Evolutionary conservation across 1,284 basidiomycete species (phyloP).

Genomic region (Apiotrichum porosum): DNA sequence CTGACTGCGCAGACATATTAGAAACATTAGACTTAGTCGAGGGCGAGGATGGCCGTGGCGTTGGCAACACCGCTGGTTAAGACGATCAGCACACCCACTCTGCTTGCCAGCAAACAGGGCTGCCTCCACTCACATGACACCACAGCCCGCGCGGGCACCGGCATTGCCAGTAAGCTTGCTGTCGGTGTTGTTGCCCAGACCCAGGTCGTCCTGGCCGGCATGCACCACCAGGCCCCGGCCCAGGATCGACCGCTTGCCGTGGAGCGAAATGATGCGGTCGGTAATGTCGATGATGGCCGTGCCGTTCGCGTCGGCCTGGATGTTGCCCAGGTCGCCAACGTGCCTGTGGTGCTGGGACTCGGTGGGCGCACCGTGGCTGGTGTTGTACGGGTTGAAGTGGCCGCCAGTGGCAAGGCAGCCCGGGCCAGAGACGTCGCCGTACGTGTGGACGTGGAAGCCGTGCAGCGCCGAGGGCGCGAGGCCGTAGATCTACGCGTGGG

Average conservation of each 20-base stretch:
- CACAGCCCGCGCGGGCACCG: conserved; percentile 14
- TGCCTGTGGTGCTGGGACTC: conserved; percentile 9
- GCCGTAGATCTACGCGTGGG: conserved; percentile 9
- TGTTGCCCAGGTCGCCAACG: conserved; percentile 19
- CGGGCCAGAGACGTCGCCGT: conserved; percentile 5
- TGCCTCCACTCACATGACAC: conserved; percentile 7
- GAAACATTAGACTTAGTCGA: too few relatives aligned
- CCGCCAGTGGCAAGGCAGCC: conserved; percentile 9
- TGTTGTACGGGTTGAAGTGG: conserved; percentile 17
- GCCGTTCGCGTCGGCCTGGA: conserved; percentile 7
- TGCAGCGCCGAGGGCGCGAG: conserved; percentile 7
- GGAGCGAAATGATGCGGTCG: conserved; percentile 5
- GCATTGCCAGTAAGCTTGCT: conserved; percentile 15
- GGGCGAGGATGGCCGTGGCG: too few relatives aligned
- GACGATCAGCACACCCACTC: too few relatives aligned
- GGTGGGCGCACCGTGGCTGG: conserved; percentile 9
- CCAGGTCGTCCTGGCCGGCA: conserved; percentile 14
- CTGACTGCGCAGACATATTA: too few relatives aligned
- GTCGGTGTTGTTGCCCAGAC: conserved; percentile 8
- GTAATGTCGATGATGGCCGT: conserved; percentile 5
- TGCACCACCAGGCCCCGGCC: conserved; percentile 14
- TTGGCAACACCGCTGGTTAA: too few relatives aligned
- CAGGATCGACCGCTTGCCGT: conserved; percentile 6
- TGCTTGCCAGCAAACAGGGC: too few relatives aligned
- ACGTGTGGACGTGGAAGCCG: conserved; percentile 17